Percentiles rank a stretch among this genome's conserved stretches.
phyloP scores from a whole-genome alignment of 108 stramenopile species.

The Cyclotella distinguenda region DNA sequence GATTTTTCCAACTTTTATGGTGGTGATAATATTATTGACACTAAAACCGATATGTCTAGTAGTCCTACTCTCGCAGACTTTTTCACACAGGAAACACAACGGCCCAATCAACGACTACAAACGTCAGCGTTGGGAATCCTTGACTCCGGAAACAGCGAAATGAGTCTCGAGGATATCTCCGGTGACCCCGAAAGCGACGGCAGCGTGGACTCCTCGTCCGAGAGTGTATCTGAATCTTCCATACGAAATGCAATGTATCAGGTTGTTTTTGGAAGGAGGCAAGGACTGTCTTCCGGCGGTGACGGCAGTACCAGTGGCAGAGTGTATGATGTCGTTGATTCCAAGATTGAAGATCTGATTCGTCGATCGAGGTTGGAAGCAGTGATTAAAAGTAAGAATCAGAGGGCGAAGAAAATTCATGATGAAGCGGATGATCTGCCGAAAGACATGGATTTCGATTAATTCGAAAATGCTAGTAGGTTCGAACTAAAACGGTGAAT shows the following conservation, averaged over 20 bases:
- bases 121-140: slow-evolving; percentile 13
- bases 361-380: slow-evolving; percentile 35
- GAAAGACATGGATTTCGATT: slow-evolving; percentile 10
- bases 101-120: slow-evolving; percentile 18
- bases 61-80: no score
- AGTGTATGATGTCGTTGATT: slow-evolving; percentile 29
- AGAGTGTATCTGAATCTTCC: slow-evolving; percentile 28
- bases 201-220: slow-evolving; percentile 11
- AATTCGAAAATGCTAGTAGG: background rate
- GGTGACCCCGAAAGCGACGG: slow-evolving; percentile 8
- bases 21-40: background rate
- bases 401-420: background rate
- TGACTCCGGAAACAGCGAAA: slow-evolving; percentile 4
- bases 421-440: background rate
- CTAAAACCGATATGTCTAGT: background rate
- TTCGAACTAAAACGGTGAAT: background rate
- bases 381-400: slow-evolving; percentile 13
- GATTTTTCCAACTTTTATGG: no score
- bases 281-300: background rate
- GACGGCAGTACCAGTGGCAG: background rate
- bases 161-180: slow-evolving; percentile 6
- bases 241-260: slow-evolving; percentile 43
- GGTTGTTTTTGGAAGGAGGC: slow-evolving; percentile 33
- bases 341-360: slow-evolving; percentile 46
- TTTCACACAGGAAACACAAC: slow-evolving; percentile 6